Conservation (phyloP, 192 early-diverging fungal genomes). For the Rhizoclosmatium sp. region DNA sequence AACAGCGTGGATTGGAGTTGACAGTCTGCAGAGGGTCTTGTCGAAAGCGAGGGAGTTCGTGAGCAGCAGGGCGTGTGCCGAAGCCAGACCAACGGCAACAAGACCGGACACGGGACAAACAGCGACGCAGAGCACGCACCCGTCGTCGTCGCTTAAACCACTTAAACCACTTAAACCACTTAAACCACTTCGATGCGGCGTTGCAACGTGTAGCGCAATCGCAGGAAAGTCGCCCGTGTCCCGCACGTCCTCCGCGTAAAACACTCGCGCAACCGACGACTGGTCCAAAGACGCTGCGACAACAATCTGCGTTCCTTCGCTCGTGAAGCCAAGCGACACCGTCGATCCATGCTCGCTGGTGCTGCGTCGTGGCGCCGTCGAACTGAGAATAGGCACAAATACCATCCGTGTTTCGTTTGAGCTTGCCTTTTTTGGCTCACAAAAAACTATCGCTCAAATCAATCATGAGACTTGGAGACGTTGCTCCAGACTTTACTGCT, state of each 20-base stretch:
- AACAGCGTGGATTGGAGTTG: constrained; percentile 22
- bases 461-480: constrained; percentile 54
- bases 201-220: background rate
- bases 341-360: background rate
- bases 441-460: background rate
- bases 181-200: background rate
- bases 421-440: background rate
- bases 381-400: background rate
- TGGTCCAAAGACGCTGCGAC: background rate
- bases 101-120: background rate
- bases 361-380: background rate
- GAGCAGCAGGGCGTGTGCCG: constrained; percentile 10
- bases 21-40: constrained; percentile 28
- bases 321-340: background rate
- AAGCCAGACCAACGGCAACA: constrained; percentile 4
- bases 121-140: background rate
- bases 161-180: background rate
- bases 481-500: constrained; percentile 78
- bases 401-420: background rate
- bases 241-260: background rate
- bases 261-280: background rate
- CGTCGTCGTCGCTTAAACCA: background rate
- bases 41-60: constrained; percentile 24
- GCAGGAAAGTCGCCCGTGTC: background rate
- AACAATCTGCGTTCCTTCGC: background rate